Percentiles rank a stretch among this genome's conserved stretches.
Conservation (phyloP, 78 protist species). For the Anaeramoeba flamelloides region DNA sequence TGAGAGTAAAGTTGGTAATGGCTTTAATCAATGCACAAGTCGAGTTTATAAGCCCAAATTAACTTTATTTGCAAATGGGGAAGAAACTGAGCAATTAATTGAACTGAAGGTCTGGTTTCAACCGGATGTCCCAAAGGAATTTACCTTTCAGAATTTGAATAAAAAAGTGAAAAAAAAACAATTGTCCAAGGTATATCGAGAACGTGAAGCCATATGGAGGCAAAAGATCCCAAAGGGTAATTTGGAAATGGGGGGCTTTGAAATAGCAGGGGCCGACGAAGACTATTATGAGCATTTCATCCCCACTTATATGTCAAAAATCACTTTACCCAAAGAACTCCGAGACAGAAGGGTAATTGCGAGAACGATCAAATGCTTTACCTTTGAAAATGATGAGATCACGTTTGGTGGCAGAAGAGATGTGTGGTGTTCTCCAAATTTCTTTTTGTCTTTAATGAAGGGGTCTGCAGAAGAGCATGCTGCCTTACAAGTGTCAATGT, state of each 20-base stretch:
- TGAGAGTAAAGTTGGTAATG: too few species aligned
- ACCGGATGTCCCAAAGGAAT: neutral
- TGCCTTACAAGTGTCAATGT: constrained; percentile 2
- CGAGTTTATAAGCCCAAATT: neutral
- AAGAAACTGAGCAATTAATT: neutral
- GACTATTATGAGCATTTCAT: neutral
- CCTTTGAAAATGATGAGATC: constrained; percentile 9
- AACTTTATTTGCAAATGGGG: neutral
- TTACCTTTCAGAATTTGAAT: neutral
- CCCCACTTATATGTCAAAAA: neutral
- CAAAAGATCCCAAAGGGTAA: neutral
- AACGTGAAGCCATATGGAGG: neutral
- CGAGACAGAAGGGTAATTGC: neutral
- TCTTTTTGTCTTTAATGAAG: constrained; percentile 16
- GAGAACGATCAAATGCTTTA: constrained; percentile 7
- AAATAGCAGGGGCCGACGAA: neutral
- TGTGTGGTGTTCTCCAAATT: constrained; percentile 15
- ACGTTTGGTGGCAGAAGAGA: constrained; percentile 8
- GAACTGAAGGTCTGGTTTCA: neutral
- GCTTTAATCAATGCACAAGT: too few species aligned
- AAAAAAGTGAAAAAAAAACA: neutral
- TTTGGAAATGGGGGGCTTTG: neutral
- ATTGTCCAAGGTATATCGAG: neutral
- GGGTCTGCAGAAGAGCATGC: constrained; percentile 32
- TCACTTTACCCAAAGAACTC: neutral